Evolutionary conservation across 257 asterid species (phyloP), one percentile per base, ranked within the genome.

Genomic region (Voacanga thouarsii): DNA sequence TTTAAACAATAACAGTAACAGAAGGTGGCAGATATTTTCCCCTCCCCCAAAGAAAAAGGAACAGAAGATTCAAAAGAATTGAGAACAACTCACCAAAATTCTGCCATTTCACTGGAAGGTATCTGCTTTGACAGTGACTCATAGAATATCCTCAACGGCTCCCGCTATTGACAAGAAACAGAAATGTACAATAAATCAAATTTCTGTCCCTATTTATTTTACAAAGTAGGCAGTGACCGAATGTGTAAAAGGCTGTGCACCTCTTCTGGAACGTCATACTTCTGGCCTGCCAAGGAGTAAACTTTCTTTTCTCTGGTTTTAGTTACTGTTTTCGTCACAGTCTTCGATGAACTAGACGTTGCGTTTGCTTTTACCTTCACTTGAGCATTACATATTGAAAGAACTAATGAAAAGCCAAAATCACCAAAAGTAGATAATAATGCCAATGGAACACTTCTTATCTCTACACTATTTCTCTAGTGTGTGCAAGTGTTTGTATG

Each of bases 51-150:
- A 67, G 16, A 19, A 71, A 70, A 64, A 70, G 6, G 24, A 64
- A 30, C 71, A 26, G 71, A 28, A 28, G 73, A 41, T 39, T 18
- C 8, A 8, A 16, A 33, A 68, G 6, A 44, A 41, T 23, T 19
- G 47, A 71, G n/a, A 28, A 4, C 3, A 80, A 86, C 91, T 86
- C 77, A 94, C 98, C 98, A 94, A 80, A 92, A 89, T 66, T 92
- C 97, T 7, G 97, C 97, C 98, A 94, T 94, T 87, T 94, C 97
- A 81, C 98, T 94, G 12, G 95, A 90, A 65, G 97, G 97, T 85
- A 92, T 92, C 92, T 94, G 98, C 81, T 91, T 65, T 3, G 92
- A 92, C 65, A 94, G 81, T 0, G 98, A 89, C 84, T 92, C 98
- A 57, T 94, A 94, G 83, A 94, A 94, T 81, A 94, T 85, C 83